Conservation (phyloP, 2,329 filamentous ascomycete species). For the Thermothelomyces thermophilus region DNA sequence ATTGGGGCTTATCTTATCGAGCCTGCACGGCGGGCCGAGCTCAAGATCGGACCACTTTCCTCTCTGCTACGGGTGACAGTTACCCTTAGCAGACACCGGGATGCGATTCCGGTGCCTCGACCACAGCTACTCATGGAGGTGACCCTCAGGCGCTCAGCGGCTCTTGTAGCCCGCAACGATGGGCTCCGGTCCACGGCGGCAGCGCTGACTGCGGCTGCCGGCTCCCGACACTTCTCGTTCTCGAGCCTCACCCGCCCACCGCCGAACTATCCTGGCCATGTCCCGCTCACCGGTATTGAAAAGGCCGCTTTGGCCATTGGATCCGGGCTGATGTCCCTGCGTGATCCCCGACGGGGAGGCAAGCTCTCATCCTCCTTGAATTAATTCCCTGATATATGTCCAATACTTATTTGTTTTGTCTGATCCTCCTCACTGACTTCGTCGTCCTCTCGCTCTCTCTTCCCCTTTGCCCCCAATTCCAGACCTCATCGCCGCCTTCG, state of each 20-base stretch:
- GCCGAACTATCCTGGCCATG: constrained; percentile 86
- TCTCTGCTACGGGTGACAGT: no score
- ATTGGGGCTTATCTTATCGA: constrained; percentile 6
- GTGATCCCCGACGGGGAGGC: constrained; percentile 78
- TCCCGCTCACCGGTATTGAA: constrained; percentile 76
- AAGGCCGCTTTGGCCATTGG: constrained; percentile 63
- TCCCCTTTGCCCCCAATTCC: no score
- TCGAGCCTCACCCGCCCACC: constrained; percentile 78
- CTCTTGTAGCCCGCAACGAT: constrained; percentile 17
- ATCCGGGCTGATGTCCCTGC: constrained; percentile 54
- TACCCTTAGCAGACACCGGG: constrained; percentile 1
- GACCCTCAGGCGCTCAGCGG: constrained; percentile 18
- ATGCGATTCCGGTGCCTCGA: constrained; percentile 2
- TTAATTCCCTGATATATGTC: not conserved
- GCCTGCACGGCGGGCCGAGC: constrained; percentile 12
- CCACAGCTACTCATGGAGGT: constrained; percentile 23
- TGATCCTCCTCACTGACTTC: no score
- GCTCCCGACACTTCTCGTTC: constrained; percentile 60
- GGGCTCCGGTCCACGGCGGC: constrained; percentile 3
- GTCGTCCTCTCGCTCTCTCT: no score
- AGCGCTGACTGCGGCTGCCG: not conserved
- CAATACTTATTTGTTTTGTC: no score
- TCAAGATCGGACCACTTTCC: not conserved
- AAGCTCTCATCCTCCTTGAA: constrained; percentile 18
- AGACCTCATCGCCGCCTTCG: constrained; percentile 89